Evolutionary conservation across 78 protist genomes (phyloP).

Genomic region (Protostelium mycophagum): DNA sequence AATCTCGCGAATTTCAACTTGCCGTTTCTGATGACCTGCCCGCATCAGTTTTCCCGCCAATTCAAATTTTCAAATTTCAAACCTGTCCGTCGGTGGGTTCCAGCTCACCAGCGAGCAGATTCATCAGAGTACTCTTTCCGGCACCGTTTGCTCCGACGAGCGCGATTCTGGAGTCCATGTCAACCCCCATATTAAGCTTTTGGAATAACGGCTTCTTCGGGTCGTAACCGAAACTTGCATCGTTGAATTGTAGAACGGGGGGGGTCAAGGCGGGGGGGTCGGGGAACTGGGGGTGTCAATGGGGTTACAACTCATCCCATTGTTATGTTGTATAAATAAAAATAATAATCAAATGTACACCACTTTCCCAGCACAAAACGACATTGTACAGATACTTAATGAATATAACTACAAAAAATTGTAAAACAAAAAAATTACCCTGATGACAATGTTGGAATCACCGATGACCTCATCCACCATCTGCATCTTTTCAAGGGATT

Average conservation of each 20-base stretch:
- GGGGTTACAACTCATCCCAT: not conserved
- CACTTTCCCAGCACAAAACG: not conserved
- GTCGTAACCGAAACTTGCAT: constrained; percentile 77
- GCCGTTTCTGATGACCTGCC: constrained; percentile 48
- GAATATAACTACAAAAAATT: not conserved
- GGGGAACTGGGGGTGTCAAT: constrained; percentile 32
- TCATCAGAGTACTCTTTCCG: constrained; percentile 88
- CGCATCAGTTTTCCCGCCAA: not conserved
- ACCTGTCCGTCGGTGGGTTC: constrained; percentile 67
- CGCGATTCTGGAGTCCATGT: constrained; percentile 75
- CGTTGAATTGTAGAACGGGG: constrained; percentile 75
- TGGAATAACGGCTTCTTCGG: constrained; percentile 57
- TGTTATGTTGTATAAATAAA: not conserved
- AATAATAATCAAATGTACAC: not conserved
- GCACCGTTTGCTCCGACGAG: constrained; percentile 95
- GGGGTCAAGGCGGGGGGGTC: constrained; percentile 64
- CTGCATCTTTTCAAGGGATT: constrained; percentile 75
- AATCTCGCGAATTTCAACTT: constrained; percentile 73
- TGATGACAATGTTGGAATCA: constrained; percentile 60
- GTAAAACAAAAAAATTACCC: not conserved
- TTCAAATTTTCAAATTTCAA: not conserved
- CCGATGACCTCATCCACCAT: constrained; percentile 58
- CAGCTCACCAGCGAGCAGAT: constrained; percentile 79
- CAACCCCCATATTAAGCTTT: constrained; percentile 69
- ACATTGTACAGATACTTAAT: not conserved